These are phyloP conservation scores for Neobulgaria alba DNA, from an alignment of 2,329 filamentous ascomycete genomes.

Conservation along the genomic window DNA sequence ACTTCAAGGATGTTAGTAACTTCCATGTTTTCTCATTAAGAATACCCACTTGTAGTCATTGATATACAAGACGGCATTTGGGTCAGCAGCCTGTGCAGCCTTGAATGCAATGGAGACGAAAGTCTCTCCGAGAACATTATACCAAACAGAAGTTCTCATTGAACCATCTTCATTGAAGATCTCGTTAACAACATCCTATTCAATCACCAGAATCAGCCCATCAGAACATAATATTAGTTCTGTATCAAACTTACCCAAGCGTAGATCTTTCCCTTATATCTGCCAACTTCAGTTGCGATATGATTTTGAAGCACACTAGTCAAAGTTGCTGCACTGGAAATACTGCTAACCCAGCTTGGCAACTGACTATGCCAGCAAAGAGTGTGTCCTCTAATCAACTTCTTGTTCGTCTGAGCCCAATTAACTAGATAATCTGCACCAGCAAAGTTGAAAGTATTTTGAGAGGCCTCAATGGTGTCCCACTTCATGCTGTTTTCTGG, in stretches of 20 bases:
- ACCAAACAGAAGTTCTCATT: constrained; percentile 52
- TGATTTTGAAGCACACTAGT: constrained; percentile 50
- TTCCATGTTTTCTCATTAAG: background rate
- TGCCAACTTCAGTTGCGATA: constrained; percentile 46
- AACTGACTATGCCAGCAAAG: constrained; percentile 60
- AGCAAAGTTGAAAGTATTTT: constrained; percentile 42
- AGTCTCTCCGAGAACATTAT: constrained; percentile 57
- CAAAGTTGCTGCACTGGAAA: constrained; percentile 41
- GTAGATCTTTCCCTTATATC: constrained; percentile 56
- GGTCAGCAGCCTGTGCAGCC: constrained; percentile 58
- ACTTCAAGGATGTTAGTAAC: background rate
- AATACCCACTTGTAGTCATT: constrained; percentile 55
- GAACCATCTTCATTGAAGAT: constrained; percentile 39
- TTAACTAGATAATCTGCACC: constrained; percentile 52
- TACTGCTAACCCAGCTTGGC: constrained; percentile 48
- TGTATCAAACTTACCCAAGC: constrained; percentile 36
- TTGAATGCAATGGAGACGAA: constrained; percentile 64
- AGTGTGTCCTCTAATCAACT: constrained; percentile 56
- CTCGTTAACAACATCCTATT: constrained; percentile 54
- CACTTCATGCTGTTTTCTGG: constrained; percentile 66
- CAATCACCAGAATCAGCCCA: background rate
- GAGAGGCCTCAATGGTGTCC: constrained; percentile 42
- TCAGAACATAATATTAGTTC: no score
- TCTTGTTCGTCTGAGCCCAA: constrained; percentile 47
- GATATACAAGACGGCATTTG: constrained; percentile 62